These are phyloP conservation scores for Aspergillus ustus DNA, from an alignment of 2,329 filamentous ascomycete species.

Conservation along the genomic window DNA sequence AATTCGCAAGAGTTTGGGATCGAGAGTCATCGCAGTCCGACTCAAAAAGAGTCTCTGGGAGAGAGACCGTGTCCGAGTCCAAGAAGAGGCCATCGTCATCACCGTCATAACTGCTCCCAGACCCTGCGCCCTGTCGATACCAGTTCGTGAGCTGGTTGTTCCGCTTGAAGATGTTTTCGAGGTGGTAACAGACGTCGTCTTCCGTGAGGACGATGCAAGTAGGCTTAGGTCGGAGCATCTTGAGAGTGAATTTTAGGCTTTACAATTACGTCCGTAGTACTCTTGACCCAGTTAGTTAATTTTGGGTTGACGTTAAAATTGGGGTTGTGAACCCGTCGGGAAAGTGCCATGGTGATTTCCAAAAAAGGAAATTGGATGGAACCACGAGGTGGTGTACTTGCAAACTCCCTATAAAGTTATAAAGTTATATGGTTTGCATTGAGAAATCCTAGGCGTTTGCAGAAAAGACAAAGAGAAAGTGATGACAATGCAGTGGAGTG, in stretches of 20 bases:
- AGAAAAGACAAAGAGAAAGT: not conserved
- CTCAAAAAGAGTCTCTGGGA: not conserved
- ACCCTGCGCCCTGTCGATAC: constrained; percentile 23
- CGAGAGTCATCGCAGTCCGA: constrained; percentile 10
- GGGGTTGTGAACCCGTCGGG: not conserved
- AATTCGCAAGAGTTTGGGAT: not conserved
- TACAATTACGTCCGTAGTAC: not conserved
- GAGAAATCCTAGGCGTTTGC: not conserved
- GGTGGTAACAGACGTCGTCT: constrained; percentile 37
- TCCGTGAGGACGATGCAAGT: constrained; percentile 39
- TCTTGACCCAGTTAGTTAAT: not conserved
- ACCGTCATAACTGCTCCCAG: constrained; percentile 13
- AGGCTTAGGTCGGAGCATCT: constrained; percentile 42
- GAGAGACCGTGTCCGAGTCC: constrained; percentile 9
- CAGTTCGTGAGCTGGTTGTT: constrained; percentile 23
- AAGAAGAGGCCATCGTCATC: constrained; percentile 16
- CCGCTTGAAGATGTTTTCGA: constrained; percentile 29
- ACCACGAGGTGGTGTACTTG: constrained; percentile 2
- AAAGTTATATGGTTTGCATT: not conserved
- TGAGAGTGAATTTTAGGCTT: not conserved
- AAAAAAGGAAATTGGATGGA: constrained; percentile 13
- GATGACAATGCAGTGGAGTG: constrained; percentile 11
- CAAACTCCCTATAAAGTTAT: not conserved
- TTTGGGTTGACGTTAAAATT: not conserved
- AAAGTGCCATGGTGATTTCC: constrained; percentile 13